Evolutionary conservation across 2,329 filamentous ascomycete species (phyloP).

Genomic region (Colletotrichum cereale): DNA sequence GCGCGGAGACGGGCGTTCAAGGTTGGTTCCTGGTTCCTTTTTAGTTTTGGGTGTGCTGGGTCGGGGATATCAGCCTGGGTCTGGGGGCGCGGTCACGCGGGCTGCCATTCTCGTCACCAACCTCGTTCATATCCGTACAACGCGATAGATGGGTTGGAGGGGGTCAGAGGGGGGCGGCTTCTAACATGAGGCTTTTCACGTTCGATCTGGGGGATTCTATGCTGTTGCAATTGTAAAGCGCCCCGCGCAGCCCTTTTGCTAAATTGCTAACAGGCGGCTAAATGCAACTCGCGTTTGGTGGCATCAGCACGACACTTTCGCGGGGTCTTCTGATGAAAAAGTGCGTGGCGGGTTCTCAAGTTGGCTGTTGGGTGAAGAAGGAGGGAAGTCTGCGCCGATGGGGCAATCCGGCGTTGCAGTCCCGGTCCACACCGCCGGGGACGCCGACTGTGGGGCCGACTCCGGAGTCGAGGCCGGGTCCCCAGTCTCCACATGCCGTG

Average conservation of each 20-base stretch:
- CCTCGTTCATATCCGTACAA: not conserved
- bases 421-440: too few species aligned
- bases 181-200: not conserved
- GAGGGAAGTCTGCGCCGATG: not conserved
- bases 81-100: slow-evolving; percentile 10
- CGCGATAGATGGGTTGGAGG: too few species aligned
- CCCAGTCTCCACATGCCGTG: not conserved
- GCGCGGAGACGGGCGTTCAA: not conserved
- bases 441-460: not conserved
- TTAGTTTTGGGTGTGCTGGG: not conserved
- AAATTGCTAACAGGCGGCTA: not conserved
- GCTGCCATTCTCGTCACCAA: not conserved
- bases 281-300: not conserved
- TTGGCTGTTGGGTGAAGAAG: not conserved
- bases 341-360: not conserved
- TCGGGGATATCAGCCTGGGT: not conserved
- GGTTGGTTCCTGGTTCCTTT: not conserved
- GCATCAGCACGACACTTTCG: not conserved
- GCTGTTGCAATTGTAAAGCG: not conserved
- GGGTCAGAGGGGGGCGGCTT: not conserved
- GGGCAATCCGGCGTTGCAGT: not conserved
- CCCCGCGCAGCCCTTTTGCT: not conserved
- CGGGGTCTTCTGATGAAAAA: not conserved
- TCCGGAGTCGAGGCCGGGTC: not conserved
- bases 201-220: not conserved